phyloP scores from a whole-genome alignment of 192 early-diverging fungal species.

The Kappamyces sp. region DNA sequence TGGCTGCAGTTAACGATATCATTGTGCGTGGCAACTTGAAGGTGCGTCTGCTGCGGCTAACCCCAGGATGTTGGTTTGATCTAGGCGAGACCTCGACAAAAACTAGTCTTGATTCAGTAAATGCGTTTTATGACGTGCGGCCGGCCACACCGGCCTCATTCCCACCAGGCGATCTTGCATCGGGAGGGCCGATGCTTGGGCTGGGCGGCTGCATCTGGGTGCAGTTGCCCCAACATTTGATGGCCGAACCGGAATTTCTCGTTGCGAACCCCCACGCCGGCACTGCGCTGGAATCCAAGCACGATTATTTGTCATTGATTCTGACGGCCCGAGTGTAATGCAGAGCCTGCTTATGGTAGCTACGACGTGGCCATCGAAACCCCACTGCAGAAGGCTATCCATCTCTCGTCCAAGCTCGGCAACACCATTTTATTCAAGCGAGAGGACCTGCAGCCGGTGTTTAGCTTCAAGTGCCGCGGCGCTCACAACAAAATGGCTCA shows the following conservation, averaged over 20 bases:
- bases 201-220: no score
- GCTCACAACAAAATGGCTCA: constrained; percentile 92
- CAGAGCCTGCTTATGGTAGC: neutral
- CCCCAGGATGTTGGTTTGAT: constrained; percentile 15
- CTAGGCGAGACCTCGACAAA: neutral
- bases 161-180: no score
- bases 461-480: constrained; percentile 97
- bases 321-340: constrained; percentile 88
- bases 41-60: neutral
- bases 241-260: neutral
- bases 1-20: constrained; percentile 48
- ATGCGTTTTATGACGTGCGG: no score
- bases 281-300: constrained; percentile 23
- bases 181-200: no score
- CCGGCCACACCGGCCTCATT: no score
- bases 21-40: constrained; percentile 30
- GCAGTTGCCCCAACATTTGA: neutral
- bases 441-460: constrained; percentile 95
- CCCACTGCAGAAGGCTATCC: constrained; percentile 76
- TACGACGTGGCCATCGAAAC: constrained; percentile 87
- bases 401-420: constrained; percentile 64
- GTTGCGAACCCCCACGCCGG: constrained; percentile 13
- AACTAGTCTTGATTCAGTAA: no score
- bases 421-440: constrained; percentile 84
- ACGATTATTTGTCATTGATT: constrained; percentile 91